Evolutionary conservation across 805 yeast species (phyloP).

Genomic region (Candida ponderosae): DNA sequence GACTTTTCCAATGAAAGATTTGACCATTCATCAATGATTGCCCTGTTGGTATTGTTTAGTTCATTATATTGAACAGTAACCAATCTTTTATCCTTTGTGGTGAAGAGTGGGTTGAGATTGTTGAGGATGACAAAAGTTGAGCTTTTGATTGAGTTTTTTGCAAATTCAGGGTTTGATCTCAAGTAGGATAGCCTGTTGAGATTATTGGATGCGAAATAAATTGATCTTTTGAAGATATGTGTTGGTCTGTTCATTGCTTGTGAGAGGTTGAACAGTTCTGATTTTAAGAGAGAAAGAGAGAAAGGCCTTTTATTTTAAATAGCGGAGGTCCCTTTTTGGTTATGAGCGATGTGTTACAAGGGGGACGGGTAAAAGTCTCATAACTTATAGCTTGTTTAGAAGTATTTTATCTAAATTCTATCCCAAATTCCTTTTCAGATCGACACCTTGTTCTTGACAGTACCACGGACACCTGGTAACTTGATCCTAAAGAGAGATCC

Average conservation of each 20-base stretch:
- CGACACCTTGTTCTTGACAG: background rate
- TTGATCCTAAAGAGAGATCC: conserved; percentile 49
- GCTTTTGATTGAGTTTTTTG: conserved; percentile 33
- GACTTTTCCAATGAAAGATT: conserved; percentile 7
- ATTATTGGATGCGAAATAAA: conserved; percentile 40
- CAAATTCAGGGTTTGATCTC: conserved; percentile 41
- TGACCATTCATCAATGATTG: conserved; percentile 17
- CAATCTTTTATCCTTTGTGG: conserved; percentile 3
- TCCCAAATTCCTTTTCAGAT: too few species aligned
- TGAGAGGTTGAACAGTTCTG: too few species aligned
- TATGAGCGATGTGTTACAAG: too few species aligned
- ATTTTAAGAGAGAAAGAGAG: too few species aligned
- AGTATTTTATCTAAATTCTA: too few species aligned
- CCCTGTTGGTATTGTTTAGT: conserved; percentile 8
- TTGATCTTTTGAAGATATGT: background rate
- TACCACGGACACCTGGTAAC: background rate
- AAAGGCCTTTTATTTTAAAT: too few species aligned
- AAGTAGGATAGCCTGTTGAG: conserved; percentile 52
- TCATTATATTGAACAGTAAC: conserved; percentile 9
- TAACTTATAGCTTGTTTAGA: too few species aligned
- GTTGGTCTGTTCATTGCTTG: too few species aligned
- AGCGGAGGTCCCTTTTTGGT: too few species aligned
- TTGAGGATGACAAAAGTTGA: conserved; percentile 33
- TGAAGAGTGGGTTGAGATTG: conserved; percentile 22
- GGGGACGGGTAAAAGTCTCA: too few species aligned